Percentiles rank a stretch among this genome's conserved stretches.
phyloP scores from a whole-genome alignment of 495 filamentous ascomycete species.

The Pyrenopolyporus hunteri region DNA sequence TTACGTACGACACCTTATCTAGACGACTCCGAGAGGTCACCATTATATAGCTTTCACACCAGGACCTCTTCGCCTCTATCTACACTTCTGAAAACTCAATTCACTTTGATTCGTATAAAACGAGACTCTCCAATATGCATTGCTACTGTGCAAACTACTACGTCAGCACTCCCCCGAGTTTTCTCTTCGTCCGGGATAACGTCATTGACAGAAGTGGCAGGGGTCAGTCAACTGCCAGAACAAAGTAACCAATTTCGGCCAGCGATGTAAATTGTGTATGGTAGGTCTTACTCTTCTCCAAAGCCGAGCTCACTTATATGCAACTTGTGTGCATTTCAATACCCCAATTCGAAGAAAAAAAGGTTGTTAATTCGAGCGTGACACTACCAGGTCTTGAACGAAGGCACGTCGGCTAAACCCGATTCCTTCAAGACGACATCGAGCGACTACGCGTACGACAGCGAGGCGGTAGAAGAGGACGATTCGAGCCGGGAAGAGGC shows the following conservation, averaged over 20 bases:
- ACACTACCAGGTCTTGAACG: constrained; percentile 30
- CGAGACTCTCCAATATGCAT: constrained; percentile 37
- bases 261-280: constrained; percentile 52
- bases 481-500: constrained; percentile 23
- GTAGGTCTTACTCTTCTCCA: constrained; percentile 36
- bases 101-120: neutral
- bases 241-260: constrained; percentile 51
- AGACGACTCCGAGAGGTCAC: neutral
- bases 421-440: constrained; percentile 17
- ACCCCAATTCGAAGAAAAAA: neutral
- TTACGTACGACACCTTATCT: neutral
- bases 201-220: constrained; percentile 37
- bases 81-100: neutral
- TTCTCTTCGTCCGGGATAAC: neutral
- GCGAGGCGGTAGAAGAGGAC: constrained; percentile 15
- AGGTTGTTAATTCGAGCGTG: neutral
- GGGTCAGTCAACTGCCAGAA: constrained; percentile 54
- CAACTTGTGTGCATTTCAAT: neutral
- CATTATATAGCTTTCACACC: neutral
- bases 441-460: constrained; percentile 24
- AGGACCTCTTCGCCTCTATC: neutral
- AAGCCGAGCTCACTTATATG: neutral
- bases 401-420: constrained; percentile 21
- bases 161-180: constrained; percentile 38
- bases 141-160: constrained; percentile 63